Conservation (phyloP, 345 rosid genomes). For the Heritiera littoralis region DNA sequence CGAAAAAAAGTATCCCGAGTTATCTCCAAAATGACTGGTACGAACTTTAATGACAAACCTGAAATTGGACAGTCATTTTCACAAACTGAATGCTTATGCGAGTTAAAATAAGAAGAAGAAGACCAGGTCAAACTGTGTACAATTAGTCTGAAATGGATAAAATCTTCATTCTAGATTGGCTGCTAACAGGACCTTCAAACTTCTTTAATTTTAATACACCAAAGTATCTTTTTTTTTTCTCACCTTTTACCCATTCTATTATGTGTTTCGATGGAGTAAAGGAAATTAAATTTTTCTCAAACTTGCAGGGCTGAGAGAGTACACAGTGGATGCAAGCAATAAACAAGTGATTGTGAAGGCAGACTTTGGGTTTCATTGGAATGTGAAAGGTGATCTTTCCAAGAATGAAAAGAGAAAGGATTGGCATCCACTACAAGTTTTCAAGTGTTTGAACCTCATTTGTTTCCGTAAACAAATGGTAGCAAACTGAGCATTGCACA, state of each 20-base stretch:
- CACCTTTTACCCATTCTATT: too few relatives aligned
- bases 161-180: too few relatives aligned
- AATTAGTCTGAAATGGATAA: too few relatives aligned
- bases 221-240: too few relatives aligned
- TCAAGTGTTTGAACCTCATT: conserved; percentile 14
- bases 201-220: too few relatives aligned
- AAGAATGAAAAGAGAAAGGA: background rate
- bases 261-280: background rate
- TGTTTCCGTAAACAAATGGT: conserved; percentile 19
- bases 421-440: conserved; percentile 11
- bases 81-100: too few relatives aligned
- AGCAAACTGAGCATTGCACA: background rate
- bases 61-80: too few relatives aligned
- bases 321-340: conserved; percentile 40
- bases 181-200: background rate
- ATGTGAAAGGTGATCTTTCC: background rate
- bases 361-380: conserved; percentile 24
- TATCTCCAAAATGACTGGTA: conserved; percentile 38
- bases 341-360: conserved; percentile 47
- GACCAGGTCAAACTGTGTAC: too few relatives aligned
- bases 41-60: background rate
- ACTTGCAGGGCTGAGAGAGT: conserved; percentile 47
- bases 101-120: too few relatives aligned
- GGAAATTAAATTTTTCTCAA: background rate
- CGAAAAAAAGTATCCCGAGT: conserved; percentile 34